phyloP scores from a whole-genome alignment of 495 filamentous ascomycete genomes.

The Massariosphaeria phaeospora region DNA sequence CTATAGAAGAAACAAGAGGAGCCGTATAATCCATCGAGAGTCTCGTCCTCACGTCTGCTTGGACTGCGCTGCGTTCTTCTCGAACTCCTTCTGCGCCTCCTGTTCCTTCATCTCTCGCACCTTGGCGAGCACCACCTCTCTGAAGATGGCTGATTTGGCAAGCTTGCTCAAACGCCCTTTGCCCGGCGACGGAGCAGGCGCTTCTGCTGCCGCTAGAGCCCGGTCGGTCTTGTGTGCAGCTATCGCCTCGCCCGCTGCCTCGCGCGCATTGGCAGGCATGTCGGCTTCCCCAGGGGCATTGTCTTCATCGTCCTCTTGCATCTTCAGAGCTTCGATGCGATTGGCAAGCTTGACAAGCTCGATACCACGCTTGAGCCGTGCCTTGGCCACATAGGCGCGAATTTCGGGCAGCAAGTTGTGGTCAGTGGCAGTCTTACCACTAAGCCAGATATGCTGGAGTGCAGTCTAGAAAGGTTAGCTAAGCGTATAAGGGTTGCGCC shows the following conservation, averaged over 20 bases:
- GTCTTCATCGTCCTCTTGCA: constrained; percentile 86
- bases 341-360: constrained; percentile 95
- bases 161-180: constrained; percentile 67
- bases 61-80: constrained; percentile 32
- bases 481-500: not conserved
- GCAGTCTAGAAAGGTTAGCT: constrained; percentile 54
- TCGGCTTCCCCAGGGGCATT: constrained; percentile 61
- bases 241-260: constrained; percentile 41
- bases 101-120: constrained; percentile 87
- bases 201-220: constrained; percentile 36
- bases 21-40: not conserved
- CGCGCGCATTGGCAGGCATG: constrained; percentile 53
- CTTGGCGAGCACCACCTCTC: constrained; percentile 95
- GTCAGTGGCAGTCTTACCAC: constrained; percentile 81
- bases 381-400: constrained; percentile 85
- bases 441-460: constrained; percentile 83
- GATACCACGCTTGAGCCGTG: constrained; percentile 86
- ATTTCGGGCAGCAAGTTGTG: constrained; percentile 97
- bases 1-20: not conserved
- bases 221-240: constrained; percentile 37
- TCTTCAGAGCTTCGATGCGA: constrained; percentile 93
- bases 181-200: constrained; percentile 37
- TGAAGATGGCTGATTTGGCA: constrained; percentile 88
- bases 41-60: constrained; percentile 18
- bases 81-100: constrained; percentile 52